Conservation (phyloP, 2,329 filamentous ascomycete species). For the Penicillium decumbens region DNA sequence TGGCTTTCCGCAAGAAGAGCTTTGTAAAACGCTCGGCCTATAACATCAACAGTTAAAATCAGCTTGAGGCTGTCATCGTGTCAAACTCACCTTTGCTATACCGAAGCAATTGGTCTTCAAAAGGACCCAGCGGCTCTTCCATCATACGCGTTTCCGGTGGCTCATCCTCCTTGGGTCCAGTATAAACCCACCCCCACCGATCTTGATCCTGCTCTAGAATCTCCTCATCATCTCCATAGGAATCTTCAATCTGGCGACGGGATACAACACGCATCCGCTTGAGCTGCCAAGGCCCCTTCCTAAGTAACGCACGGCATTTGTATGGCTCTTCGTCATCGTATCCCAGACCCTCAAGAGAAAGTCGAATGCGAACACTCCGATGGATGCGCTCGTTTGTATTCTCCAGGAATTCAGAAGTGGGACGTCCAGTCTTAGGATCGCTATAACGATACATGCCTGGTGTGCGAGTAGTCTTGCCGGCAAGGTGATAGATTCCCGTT, state of each 20-base stretch:
- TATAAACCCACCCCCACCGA: conserved; percentile 17
- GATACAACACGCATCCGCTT: conserved; percentile 7
- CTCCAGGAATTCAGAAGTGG: conserved; percentile 6
- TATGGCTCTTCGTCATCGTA: conserved; percentile 16
- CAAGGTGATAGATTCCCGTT: conserved; percentile 13
- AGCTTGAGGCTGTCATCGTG: background rate
- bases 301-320: conserved; percentile 14
- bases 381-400: conserved; percentile 18
- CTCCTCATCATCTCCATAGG: conserved; percentile 2
- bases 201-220: conserved; percentile 8
- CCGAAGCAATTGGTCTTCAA: conserved; percentile 13
- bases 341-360: conserved; percentile 15
- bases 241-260: conserved; percentile 1
- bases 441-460: conserved; percentile 15
- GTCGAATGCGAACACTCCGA: conserved; percentile 15
- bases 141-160: conserved; percentile 12
- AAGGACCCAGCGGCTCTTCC: conserved; percentile 16
- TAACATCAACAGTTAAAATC: background rate
- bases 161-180: conserved; percentile 10
- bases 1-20: background rate
- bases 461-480: conserved; percentile 17
- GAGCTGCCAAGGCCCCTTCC: conserved; percentile 17
- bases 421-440: conserved; percentile 9
- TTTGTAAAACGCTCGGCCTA: background rate
- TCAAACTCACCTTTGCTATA: conserved; percentile 12